Percentiles rank a stretch among this genome's conserved stretches.
phyloP scores from a whole-genome alignment of 345 rosid species.

The Syzygium aromaticum region DNA sequence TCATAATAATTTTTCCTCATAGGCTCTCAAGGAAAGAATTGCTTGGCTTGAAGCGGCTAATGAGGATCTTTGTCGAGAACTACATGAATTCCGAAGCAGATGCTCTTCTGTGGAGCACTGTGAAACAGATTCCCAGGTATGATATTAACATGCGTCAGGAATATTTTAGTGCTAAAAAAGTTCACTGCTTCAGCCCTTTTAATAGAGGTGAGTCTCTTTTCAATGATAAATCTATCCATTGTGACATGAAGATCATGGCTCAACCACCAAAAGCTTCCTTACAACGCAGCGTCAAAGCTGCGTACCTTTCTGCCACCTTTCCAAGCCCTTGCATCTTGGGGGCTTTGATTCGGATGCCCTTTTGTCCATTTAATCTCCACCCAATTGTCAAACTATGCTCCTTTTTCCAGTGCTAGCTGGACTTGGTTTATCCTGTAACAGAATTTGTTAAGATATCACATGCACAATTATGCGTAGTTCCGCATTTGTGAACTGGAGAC shows the following conservation, averaged over 20 bases:
- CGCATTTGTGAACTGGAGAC: neutral
- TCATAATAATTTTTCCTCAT: neutral
- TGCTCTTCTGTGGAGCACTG: slow-evolving; percentile 38
- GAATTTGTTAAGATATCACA: neutral
- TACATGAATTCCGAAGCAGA: slow-evolving; percentile 74
- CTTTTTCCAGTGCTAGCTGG: neutral
- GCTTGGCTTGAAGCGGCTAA: slow-evolving; percentile 93
- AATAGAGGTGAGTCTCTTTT: neutral
- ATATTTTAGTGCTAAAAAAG: neutral
- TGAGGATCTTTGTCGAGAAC: slow-evolving; percentile 88
- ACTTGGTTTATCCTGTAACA: neutral
- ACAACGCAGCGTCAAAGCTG: neutral
- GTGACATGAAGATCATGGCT: neutral
- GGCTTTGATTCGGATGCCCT: neutral
- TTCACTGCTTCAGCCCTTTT: neutral
- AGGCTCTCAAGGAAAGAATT: slow-evolving; percentile 91
- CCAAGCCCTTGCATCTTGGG: neutral
- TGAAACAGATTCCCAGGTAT: slow-evolving; percentile 73
- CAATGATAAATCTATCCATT: neutral
- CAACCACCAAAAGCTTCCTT: neutral
- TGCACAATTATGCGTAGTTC: neutral
- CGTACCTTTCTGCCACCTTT: neutral
- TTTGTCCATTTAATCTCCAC: neutral
- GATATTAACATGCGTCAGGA: slow-evolving; percentile 12
- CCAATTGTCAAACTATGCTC: neutral